Conservation (phyloP, 2,329 filamentous ascomycete species). For the Aspergillus tanneri region DNA sequence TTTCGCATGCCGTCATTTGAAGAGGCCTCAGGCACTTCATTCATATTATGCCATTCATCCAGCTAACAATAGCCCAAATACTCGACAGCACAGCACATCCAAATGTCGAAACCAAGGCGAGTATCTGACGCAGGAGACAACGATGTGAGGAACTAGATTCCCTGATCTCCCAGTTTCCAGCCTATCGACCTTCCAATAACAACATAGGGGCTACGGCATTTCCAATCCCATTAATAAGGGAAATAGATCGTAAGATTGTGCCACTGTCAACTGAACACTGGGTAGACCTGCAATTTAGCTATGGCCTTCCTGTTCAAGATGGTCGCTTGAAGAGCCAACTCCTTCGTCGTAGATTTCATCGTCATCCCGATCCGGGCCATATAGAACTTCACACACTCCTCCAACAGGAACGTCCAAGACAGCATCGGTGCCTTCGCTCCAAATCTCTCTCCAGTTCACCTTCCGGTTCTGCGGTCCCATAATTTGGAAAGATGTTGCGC, state of each 20-base stretch:
- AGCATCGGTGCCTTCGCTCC: slow-evolving; percentile 91
- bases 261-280: no score
- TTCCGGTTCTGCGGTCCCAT: slow-evolving; percentile 44
- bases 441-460: slow-evolving; percentile 75
- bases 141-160: neutral
- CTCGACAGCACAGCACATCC: no score
- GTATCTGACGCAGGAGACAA: no score
- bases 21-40: neutral
- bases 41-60: no score
- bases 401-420: slow-evolving; percentile 96
- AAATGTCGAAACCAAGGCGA: no score
- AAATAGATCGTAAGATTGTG: no score
- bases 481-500: slow-evolving; percentile 42
- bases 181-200: neutral
- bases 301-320: neutral
- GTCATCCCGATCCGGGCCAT: slow-evolving; percentile 61
- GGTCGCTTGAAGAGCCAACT: neutral
- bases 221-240: no score
- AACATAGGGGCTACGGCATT: no score
- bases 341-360: slow-evolving; percentile 23
- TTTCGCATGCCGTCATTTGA: neutral
- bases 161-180: neutral
- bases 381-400: slow-evolving; percentile 91
- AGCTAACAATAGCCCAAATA: no score
- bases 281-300: neutral